Evolutionary conservation across 164 flowering plant genomes (phyloP), one percentile per base, ranked within the genome.

Genomic region (Hamamelis virginiana): DNA sequence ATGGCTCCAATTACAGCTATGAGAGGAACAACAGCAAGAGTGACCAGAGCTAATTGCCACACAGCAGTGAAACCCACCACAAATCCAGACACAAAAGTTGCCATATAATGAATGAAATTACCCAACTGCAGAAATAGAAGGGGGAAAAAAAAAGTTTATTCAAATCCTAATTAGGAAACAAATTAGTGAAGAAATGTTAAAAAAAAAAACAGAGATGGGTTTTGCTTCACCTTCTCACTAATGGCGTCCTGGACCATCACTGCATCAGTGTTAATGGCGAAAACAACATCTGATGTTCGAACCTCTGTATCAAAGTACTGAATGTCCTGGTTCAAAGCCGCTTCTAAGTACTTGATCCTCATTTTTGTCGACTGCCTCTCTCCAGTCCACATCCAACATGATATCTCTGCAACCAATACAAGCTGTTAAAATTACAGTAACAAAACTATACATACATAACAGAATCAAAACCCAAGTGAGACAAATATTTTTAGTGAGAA

Each of bases 341-440:
- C 91, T 76, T 95, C 96, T 19, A 95, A 67, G 80, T 87, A 95
- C 79, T 86, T 89, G 80, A 91, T 92, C 82, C 99, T 91, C 97
- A 95, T 87, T 82, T 76, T 95, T 16, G 96, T 92, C 23, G 97
- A 70, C 78, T 95, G 99, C 64, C 99, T 74, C 85, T 95, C 99
- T 45, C 99, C 99, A 4, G 91, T 92, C 97, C 97, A 95, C 99
- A 95, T 95, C 99, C 99, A 95, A 72, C 97, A 92, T 38, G 99
- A 89, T 56, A 95, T 95, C 76, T 95, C 99, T 91, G 91, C 81
- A 83, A 68, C 67, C 26, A 66, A 63, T 58, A 44, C 56, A 63
- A 59, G 27, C 38, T 56, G 53, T 38, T 11, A 22, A 14, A n/a
- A 69, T 70, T 13, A 44, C 43, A 47, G 51, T 57, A 28, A 6